Evolutionary conservation across 1,284 basidiomycete species (phyloP), one percentile per base, ranked within the genome.

Genomic region (Apiotrichum gamsii): DNA sequence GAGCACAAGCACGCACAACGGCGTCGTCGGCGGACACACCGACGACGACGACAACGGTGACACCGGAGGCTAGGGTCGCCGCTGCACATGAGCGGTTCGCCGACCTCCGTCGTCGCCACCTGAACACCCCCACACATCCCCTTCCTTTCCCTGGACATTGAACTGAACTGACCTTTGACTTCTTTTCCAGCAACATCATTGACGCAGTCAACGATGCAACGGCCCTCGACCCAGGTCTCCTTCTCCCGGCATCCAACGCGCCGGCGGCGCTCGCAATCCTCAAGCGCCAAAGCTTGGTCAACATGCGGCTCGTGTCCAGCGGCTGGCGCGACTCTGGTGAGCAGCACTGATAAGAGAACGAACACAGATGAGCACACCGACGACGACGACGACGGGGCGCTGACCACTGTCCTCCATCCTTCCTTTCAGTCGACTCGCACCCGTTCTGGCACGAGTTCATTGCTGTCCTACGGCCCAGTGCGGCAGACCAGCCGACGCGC

Each of bases 371-470:
- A n/a, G n/a, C n/a, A n/a, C n/a, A n/a, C n/a, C n/a, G n/a, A n/a
- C n/a, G n/a, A n/a, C n/a, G n/a, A n/a, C n/a, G n/a, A n/a, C n/a
- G n/a, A n/a, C n/a, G n/a, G n/a, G 14, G 9, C 20, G 13, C 14
- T 10, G 38, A 20, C 8, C 28, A 37, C 24, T n/a, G 16, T 24
- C 11, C 19, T 13, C 13, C 20, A 21, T 16, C 11, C 29, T 31
- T 4, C 20, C 31, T 15, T 25, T 15, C 34, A 64, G 61, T 60
- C 54, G 52, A 64, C 52, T 49, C 52, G 13, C 58, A 61, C 34
- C 43, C 59, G 3, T 64, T 64, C 44, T 64, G 62, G 62, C 25
- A 49, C 20, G 16, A 43, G 13, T 61, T 54, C 37, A 40, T 43
- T 14, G 20, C 33, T 24, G 9, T 25, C 10, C n/a, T 54, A 15